These are phyloP conservation scores for Taphrina wiesneri DNA, from an alignment of 1,139 yeast genomes.

Conservation along the genomic window DNA sequence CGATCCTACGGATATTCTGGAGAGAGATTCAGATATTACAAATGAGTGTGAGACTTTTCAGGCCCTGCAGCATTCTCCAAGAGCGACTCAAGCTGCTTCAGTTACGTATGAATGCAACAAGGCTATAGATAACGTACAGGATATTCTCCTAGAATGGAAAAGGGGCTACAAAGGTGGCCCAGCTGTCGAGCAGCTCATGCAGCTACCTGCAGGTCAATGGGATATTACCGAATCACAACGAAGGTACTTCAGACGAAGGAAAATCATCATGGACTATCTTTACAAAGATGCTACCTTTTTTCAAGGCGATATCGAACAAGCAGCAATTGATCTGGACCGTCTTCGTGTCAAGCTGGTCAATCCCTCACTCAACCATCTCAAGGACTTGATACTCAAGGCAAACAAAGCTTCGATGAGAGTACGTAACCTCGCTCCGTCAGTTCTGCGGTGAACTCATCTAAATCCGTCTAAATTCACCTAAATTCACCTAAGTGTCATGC, in stretches of 20 bases:
- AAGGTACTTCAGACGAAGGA: background rate
- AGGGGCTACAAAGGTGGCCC: background rate
- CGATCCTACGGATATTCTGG: no score
- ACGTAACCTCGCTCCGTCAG: no score
- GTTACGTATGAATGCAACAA: no score
- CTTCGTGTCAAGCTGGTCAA: background rate
- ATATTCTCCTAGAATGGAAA: background rate
- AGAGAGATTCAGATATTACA: no score
- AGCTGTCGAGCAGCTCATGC: background rate
- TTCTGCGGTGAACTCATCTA: no score
- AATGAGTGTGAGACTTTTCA: no score
- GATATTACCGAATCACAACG: background rate
- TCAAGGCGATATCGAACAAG: background rate
- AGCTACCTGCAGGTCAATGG: background rate
- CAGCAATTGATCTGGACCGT: background rate
- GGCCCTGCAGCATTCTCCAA: no score
- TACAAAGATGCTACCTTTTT: background rate
- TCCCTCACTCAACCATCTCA: background rate
- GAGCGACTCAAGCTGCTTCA: no score
- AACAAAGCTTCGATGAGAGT: no score
- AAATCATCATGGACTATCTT: background rate
- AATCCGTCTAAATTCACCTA: no score
- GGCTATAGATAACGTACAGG: no score
- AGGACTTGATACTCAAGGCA: background rate
- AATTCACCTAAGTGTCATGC: no score